Evolutionary conservation across 176 grass and related monocot species (phyloP).

Genomic region (Oryza coarctata): DNA sequence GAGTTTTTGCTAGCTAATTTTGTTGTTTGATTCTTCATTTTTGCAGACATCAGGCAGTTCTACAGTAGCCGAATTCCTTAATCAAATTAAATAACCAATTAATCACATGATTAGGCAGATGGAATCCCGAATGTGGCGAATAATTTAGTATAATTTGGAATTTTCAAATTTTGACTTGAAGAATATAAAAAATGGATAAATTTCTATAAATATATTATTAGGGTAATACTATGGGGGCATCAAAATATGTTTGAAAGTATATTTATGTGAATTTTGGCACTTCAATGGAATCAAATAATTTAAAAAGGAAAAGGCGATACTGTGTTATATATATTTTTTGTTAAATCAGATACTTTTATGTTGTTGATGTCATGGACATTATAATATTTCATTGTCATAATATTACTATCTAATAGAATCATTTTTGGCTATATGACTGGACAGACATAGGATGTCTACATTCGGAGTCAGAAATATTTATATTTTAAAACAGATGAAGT

Average conservation of each 20-base stretch:
- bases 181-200: neutral
- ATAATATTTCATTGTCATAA: neutral
- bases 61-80: too few relatives aligned
- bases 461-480: too few relatives aligned
- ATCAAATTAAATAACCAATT: too few relatives aligned
- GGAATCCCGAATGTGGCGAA: neutral
- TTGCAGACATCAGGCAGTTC: too few relatives aligned
- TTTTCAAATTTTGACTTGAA: neutral
- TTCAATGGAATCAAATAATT: neutral
- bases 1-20: too few relatives aligned
- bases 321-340: neutral
- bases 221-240: neutral
- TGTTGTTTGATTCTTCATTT: too few relatives aligned
- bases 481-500: too few relatives aligned
- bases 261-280: neutral
- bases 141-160: neutral
- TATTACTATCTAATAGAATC: too few relatives aligned
- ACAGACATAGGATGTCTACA: too few relatives aligned
- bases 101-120: neutral
- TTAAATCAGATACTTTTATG: neutral
- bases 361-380: neutral
- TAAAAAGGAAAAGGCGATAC: neutral
- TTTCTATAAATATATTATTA: neutral
- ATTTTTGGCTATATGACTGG: too few relatives aligned
- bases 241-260: neutral